Percentiles rank a stretch among this genome's conserved stretches.
Evolutionary conservation across 306 rosid genomes (phyloP).

Genomic region (Fragaria vesca): DNA sequence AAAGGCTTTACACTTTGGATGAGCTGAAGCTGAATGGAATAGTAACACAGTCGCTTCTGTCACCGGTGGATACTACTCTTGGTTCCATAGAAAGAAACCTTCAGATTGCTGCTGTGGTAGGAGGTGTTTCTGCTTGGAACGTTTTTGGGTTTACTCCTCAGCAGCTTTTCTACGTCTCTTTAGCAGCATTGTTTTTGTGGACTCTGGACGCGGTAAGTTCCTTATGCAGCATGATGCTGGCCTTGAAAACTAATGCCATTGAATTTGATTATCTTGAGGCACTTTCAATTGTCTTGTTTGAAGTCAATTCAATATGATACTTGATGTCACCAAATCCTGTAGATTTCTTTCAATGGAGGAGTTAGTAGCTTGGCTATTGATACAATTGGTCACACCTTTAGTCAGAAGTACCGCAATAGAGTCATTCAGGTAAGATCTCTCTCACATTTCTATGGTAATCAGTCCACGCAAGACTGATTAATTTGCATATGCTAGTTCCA

Average conservation of each 20-base stretch:
- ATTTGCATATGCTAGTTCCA: neutral
- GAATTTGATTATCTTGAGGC: neutral
- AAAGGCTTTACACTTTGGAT: slow-evolving; percentile 88
- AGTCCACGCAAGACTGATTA: neutral
- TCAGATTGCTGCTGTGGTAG: slow-evolving; percentile 59
- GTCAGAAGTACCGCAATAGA: slow-evolving; percentile 82
- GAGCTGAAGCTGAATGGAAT: slow-evolving; percentile 92
- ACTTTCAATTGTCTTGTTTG: neutral
- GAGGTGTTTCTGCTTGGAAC: slow-evolving; percentile 71
- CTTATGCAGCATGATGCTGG: neutral
- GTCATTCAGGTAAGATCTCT: slow-evolving; percentile 71
- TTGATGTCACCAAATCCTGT: slow-evolving; percentile 12
- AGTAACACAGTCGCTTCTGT: slow-evolving; percentile 66
- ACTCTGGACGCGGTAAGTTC: slow-evolving; percentile 65
- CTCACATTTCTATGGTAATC: neutral
- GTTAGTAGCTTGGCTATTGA: slow-evolving; percentile 75
- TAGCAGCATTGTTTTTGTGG: slow-evolving; percentile 74
- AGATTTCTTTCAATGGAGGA: slow-evolving; percentile 87
- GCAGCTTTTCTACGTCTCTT: slow-evolving; percentile 53
- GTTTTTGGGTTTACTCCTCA: slow-evolving; percentile 52
- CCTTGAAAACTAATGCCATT: too few species aligned
- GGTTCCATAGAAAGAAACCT: slow-evolving; percentile 78
- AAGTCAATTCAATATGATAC: neutral
- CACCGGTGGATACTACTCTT: slow-evolving; percentile 81
- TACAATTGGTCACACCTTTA: slow-evolving; percentile 78